Evolutionary conservation across 805 yeast genomes (phyloP), one percentile per base, ranked within the genome.

Genomic region (Candida nemodendra): DNA sequence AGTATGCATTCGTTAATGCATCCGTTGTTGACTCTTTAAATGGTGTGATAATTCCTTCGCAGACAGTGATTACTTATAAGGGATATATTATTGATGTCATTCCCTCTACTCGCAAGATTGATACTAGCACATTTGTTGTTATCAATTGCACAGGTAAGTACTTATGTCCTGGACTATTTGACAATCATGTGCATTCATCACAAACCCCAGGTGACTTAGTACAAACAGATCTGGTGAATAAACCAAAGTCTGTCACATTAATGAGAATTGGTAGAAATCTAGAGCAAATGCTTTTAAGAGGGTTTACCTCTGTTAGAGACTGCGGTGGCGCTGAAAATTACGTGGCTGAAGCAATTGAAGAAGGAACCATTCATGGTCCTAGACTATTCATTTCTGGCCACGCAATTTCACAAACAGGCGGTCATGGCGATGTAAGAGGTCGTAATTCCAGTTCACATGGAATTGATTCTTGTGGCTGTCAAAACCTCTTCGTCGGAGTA

Each of bases 371-470:
- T 17, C 41, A 41, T 17, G 62, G 61, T 0, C 62, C 62, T 2
- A 44, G 59, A 31, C 27, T 53, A 9, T 45, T 57, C 17, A 42
- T 48, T 25, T 46, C 54, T 18, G 62, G 59, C 4, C 43, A 40
- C 16, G 56, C 57, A 12, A 40, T 57, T 15, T 50, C 59, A 18
- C 61, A 57, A 38, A 57, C 62, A 3, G 62, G 59, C 15, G 62
- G 61, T 2, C 62, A 56, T 45, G 59, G 51, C 9, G 60, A 57
- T 36, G 27, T 50, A 39, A 36, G 57, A 26, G 47, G 46, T 19
- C 45, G 30, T 6, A 53, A 47, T 14, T 32, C 53, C 21, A 56
- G 57, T 12, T 48, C 44, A 14, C 50, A 47, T 12, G 48, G 53
- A 2, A 42, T 44, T 23, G 57, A 50, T 26, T 44, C 54, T 30